Evolutionary conservation across 768 basidiomycete genomes (phyloP).

Genomic region (Lentinula detonsa): DNA sequence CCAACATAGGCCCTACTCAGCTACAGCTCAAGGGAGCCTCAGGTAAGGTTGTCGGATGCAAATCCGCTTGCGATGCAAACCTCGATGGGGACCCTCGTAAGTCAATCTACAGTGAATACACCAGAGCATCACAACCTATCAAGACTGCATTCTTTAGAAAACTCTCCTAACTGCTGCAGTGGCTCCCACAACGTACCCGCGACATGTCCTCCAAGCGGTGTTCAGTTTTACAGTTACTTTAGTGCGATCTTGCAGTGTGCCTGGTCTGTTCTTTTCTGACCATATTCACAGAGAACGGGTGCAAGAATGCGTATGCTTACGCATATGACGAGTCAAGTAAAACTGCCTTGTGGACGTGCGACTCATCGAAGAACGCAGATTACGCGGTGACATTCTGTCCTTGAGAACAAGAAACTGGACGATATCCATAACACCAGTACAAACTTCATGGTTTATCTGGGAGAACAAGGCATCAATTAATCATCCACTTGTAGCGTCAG

Average conservation of each 20-base stretch:
- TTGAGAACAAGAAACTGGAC: conserved; percentile 1
- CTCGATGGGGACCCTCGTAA: conserved; percentile 29
- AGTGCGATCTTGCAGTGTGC: conserved; percentile 22
- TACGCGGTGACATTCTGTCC: conserved; percentile 32
- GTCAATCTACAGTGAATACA: conserved; percentile 21
- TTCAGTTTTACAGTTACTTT: conserved; percentile 43
- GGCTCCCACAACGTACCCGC: conserved; percentile 23
- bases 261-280: not conserved
- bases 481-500: too few species aligned
- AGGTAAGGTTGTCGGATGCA: conserved; percentile 32
- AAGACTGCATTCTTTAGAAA: not conserved
- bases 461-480: too few species aligned
- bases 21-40: conserved; percentile 20
- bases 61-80: conserved; percentile 34
- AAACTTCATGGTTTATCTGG: too few species aligned
- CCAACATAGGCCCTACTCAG: conserved; percentile 11
- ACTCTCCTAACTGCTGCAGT: conserved; percentile 19
- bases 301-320: conserved; percentile 34
- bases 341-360: conserved; percentile 41
- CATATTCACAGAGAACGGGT: conserved; percentile 20
- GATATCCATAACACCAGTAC: too few species aligned
- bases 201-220: conserved; percentile 44
- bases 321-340: conserved; percentile 38
- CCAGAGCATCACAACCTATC: too few species aligned
- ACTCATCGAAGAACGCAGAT: conserved; percentile 18